These are phyloP conservation scores for Vaccinium corymbosum DNA, from an alignment of 148 eudicot species.

Conservation along the genomic window DNA sequence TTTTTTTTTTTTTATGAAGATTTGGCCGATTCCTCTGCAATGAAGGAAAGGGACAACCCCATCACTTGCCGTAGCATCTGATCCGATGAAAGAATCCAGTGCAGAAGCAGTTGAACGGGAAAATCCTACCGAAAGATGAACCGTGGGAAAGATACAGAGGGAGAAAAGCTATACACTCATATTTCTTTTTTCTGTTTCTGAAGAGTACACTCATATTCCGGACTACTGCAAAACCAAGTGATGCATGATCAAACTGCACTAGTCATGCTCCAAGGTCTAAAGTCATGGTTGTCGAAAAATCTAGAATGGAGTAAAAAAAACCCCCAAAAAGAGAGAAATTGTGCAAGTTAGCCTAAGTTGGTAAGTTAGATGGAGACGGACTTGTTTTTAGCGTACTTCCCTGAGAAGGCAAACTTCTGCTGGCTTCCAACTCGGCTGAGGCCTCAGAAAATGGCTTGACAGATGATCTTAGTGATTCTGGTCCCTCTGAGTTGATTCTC, in stretches of 20 bases:
- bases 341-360: conserved; percentile 16
- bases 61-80: background rate
- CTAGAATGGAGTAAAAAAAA: background rate
- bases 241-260: conserved; percentile 7
- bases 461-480: conserved; percentile 68
- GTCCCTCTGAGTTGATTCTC: conserved; percentile 66
- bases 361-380: conserved; percentile 20
- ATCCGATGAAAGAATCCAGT: background rate
- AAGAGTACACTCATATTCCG: background rate
- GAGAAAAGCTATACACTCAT: background rate
- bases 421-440: conserved; percentile 32
- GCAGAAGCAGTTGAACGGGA: background rate
- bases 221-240: background rate
- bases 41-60: background rate
- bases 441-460: conserved; percentile 58
- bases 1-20: too few species aligned
- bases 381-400: background rate
- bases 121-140: background rate
- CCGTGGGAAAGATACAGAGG: background rate
- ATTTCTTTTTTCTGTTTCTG: background rate
- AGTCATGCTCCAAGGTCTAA: background rate
- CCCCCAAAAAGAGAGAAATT: background rate
- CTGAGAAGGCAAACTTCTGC: conserved; percentile 22
- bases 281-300: background rate
- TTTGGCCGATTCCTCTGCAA: background rate